phyloP scores from a whole-genome alignment of 805 yeast genomes.

The Wickerhamomyces chambardii region DNA sequence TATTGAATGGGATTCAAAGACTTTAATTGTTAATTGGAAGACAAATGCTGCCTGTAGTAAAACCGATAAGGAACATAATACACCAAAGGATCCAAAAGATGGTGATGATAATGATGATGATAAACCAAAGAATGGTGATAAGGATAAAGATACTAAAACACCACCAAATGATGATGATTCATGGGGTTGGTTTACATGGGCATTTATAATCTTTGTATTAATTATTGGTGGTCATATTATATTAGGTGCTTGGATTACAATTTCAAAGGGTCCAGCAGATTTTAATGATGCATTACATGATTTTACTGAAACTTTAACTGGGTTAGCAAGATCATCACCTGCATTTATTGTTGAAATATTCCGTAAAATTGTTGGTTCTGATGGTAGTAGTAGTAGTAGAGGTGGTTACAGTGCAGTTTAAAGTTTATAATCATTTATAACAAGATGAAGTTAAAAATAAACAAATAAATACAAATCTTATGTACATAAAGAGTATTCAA shows the following conservation, averaged over 20 bases:
- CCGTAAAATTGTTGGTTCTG: conserved; percentile 55
- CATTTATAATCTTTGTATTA: conserved; percentile 67
- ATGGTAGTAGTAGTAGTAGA: conserved; percentile 50
- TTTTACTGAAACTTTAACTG: conserved; percentile 58
- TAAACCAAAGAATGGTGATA: conserved; percentile 15
- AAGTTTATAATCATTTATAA: conserved; percentile 3
- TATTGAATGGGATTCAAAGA: conserved; percentile 12
- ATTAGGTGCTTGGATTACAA: conserved; percentile 69
- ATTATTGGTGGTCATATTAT: conserved; percentile 63
- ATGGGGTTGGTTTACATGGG: conserved; percentile 80
- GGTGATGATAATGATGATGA: conserved; percentile 1
- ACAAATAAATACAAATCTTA: no score
- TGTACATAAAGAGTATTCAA: no score
- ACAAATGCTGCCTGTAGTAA: conserved; percentile 35
- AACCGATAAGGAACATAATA: conserved; percentile 14
- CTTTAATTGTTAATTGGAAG: conserved; percentile 23
- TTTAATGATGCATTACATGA: conserved; percentile 68
- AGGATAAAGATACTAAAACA: conserved; percentile 20
- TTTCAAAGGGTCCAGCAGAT: conserved; percentile 57
- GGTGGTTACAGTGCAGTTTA: conserved; percentile 94
- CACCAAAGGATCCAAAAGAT: conserved; percentile 4
- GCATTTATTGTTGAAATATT: conserved; percentile 59
- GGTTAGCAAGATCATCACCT: conserved; percentile 51
- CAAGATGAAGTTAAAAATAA: neutral
- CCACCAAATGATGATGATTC: no score